Percentiles rank a stretch among this genome's conserved stretches.
Evolutionary conservation across 2,329 filamentous ascomycete genomes (phyloP).

Genomic region (Hypoxylon sp.): DNA sequence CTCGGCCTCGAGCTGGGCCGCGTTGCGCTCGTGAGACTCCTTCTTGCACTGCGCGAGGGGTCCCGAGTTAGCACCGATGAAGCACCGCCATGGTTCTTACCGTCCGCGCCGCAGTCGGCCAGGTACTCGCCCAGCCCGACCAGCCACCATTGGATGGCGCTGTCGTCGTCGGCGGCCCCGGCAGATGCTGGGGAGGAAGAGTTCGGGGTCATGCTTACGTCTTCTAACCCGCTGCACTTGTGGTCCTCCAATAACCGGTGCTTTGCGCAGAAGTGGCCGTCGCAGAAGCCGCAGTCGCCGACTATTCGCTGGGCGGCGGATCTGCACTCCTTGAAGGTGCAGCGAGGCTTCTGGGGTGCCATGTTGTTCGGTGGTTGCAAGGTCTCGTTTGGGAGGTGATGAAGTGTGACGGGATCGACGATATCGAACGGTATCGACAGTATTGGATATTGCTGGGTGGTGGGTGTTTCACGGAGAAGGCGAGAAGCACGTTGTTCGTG

Average conservation of each 20-base stretch:
- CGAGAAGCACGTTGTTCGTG: too few relatives aligned
- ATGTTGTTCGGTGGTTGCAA: slow-evolving; percentile 48
- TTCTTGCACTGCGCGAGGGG: slow-evolving; percentile 77
- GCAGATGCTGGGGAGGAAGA: slow-evolving; percentile 25
- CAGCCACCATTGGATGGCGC: slow-evolving; percentile 50
- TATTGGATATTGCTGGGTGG: too few relatives aligned
- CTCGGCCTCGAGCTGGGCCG: slow-evolving; percentile 89
- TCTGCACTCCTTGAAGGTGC: slow-evolving; percentile 89
- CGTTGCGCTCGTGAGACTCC: slow-evolving; percentile 93
- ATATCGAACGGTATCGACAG: too few relatives aligned
- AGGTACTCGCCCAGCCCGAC: slow-evolving; percentile 51
- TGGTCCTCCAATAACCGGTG: slow-evolving; percentile 94
- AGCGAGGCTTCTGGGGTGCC: slow-evolving; percentile 81
- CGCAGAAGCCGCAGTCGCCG: slow-evolving; percentile 95
- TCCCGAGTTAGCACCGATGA: slow-evolving; percentile 48
- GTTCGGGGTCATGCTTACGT: slow-evolving; percentile 63
- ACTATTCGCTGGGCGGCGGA: slow-evolving; percentile 90
- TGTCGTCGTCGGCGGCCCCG: slow-evolving; percentile 13
- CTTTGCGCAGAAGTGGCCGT: slow-evolving; percentile 92
- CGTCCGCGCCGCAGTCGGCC: slow-evolving; percentile 31
- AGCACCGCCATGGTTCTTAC: slow-evolving; percentile 43
- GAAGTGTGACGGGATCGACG: neutral
- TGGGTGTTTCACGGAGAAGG: too few relatives aligned
- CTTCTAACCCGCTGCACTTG: slow-evolving; percentile 89
- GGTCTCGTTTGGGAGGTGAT: neutral